Percentiles rank a stretch among this genome's conserved stretches.
Conservation (phyloP, 345 rosid genomes). For the Gossypioides kirkii region DNA sequence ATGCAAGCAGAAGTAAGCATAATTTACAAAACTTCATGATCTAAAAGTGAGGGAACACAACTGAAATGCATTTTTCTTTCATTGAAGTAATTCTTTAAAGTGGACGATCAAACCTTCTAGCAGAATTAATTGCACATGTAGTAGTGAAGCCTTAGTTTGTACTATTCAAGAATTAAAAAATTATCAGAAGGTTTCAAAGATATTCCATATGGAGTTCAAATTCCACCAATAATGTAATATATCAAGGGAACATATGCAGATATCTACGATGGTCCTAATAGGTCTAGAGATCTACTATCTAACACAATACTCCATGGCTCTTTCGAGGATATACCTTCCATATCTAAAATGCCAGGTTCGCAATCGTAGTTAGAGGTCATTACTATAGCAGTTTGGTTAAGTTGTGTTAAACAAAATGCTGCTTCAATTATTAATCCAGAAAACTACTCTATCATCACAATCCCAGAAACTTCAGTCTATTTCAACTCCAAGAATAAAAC, state of each 20-base stretch:
- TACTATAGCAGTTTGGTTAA: neutral
- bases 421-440: constrained; percentile 2
- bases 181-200: neutral
- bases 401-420: neutral
- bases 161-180: neutral
- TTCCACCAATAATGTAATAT: neutral
- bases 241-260: neutral
- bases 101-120: neutral
- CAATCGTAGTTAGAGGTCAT: neutral
- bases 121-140: neutral
- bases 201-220: neutral
- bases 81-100: neutral
- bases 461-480: neutral
- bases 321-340: neutral
- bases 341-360: neutral
- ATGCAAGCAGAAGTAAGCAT: neutral
- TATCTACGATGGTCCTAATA: neutral
- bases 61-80: neutral
- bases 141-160: neutral
- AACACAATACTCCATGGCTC: neutral
- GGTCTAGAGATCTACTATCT: neutral
- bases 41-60: neutral
- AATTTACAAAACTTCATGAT: neutral
- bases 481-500: neutral
- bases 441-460: neutral